Evolutionary conservation across 306 rosid species (phyloP).

Genomic region (Pachyrhizus erosus): DNA sequence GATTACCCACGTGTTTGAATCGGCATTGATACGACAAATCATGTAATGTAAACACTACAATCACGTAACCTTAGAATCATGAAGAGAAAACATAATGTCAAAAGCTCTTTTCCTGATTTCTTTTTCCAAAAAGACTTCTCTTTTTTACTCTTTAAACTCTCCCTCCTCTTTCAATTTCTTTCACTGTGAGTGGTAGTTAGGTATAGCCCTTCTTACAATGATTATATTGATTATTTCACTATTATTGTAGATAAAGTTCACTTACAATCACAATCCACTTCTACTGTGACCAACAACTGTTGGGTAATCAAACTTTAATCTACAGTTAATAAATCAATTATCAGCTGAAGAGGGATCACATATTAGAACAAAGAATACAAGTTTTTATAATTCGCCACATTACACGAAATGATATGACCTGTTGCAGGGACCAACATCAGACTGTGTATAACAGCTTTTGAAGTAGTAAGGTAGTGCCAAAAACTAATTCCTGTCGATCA

Average conservation of each 20-base stretch:
- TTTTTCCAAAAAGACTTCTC: not conserved
- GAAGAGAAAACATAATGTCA: not conserved
- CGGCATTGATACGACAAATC: too few relatives aligned
- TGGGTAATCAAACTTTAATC: not conserved
- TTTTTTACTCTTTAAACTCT: not conserved
- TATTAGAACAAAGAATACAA: not conserved
- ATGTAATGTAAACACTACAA: not conserved
- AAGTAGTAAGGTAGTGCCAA: constrained; percentile 24
- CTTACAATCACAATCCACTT: not conserved
- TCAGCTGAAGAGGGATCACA: not conserved
- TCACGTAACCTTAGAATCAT: not conserved
- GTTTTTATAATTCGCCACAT: not conserved
- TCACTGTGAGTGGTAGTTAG: not conserved
- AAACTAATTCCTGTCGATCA: constrained; percentile 10
- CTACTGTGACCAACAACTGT: not conserved
- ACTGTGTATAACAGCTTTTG: constrained; percentile 10
- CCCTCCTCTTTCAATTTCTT: not conserved
- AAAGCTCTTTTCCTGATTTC: not conserved
- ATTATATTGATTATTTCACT: not conserved
- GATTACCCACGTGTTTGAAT: too few relatives aligned
- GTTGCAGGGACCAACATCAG: constrained; percentile 28
- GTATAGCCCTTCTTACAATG: not conserved
- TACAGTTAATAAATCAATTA: not conserved
- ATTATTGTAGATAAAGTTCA: not conserved
- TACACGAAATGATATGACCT: not conserved